phyloP scores from a whole-genome alignment of 2,329 filamentous ascomycete species.

The Neonectria magnoliae region DNA sequence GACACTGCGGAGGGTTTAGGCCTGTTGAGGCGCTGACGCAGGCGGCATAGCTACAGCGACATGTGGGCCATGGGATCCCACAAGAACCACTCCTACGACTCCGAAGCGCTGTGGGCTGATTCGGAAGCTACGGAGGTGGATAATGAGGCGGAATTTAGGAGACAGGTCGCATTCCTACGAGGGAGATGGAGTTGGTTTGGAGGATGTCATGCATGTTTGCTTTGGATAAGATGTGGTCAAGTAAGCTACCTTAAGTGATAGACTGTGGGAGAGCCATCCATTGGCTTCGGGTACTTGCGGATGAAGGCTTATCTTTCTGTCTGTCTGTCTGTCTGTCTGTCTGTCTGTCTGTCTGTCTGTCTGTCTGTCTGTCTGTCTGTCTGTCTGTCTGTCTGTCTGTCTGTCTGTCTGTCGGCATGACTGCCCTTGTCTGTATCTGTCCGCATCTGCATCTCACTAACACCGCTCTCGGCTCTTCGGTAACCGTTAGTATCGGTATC shows the following conservation, averaged over 20 bases:
- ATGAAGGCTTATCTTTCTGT: not conserved
- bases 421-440: not conserved
- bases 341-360: no score
- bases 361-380: not conserved
- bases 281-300: not conserved
- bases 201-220: not conserved
- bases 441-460: not conserved
- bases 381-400: no score
- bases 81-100: not conserved
- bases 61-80: slow-evolving; percentile 13
- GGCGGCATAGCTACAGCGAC: slow-evolving; percentile 6
- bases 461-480: slow-evolving; percentile 1
- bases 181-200: not conserved
- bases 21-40: slow-evolving; percentile 17
- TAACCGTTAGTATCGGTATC: slow-evolving; percentile 6
- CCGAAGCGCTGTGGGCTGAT: slow-evolving; percentile 17
- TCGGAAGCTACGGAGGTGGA: slow-evolving; percentile 21
- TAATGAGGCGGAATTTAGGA: not conserved
- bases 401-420: no score
- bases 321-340: no score
- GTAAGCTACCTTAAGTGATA: not conserved
- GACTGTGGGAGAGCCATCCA: not conserved
- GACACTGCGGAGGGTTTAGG: slow-evolving; percentile 22
- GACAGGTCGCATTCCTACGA: slow-evolving; percentile 13
- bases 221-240: not conserved